Evolutionary conservation across 257 asterid genomes (phyloP), one percentile per base, ranked within the genome.

Genomic region (Solanum corneliomulleri): DNA sequence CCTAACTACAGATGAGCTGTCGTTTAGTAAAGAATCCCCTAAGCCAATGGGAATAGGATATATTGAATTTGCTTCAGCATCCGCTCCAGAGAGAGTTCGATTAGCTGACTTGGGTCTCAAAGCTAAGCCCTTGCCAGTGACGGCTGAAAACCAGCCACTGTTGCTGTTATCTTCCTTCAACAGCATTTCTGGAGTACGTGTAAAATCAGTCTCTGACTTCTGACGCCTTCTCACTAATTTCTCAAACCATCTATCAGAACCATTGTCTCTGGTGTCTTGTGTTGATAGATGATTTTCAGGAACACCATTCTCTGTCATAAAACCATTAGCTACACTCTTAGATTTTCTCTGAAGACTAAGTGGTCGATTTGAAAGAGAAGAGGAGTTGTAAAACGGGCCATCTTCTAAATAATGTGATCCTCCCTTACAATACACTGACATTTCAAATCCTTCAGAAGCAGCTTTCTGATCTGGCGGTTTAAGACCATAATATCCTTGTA

Each of bases 31-130:
- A 74, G 92, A 92, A 88, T 96, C 98, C 52, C 92, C 94, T 87
- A 88, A 77, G 25, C 93, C 92, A 77, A 69, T 31, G 33, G 94
- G 89, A 89, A 82, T 84, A 15, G 91, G 89, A 86, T 62, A 92
- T 21, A 86, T 88, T 70, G 87, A 87, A 66, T 91, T 93, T 44
- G 93, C 91, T 77, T 95, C 97, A 82, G 91, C 87, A 86, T 94
- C 94, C 12, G 71, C 89, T 45, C 88, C 93, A 7, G 90, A 82
- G 76, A 49, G 75, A n/a, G 89, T 86, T 88, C 95, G 90, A 87
- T 84, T 86, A 35, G 91, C 92, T 31, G 95, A 89, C 86, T 94
- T 95, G 86, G 98, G 93, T 91, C 98, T 93, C 87, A 93, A 90
- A 88, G 97, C 95, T 90, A 93, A 89, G 86, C 95, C 92, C 89